phyloP scores from a whole-genome alignment of 2,329 filamentous ascomycete species.

The Botrytis fabae region DNA sequence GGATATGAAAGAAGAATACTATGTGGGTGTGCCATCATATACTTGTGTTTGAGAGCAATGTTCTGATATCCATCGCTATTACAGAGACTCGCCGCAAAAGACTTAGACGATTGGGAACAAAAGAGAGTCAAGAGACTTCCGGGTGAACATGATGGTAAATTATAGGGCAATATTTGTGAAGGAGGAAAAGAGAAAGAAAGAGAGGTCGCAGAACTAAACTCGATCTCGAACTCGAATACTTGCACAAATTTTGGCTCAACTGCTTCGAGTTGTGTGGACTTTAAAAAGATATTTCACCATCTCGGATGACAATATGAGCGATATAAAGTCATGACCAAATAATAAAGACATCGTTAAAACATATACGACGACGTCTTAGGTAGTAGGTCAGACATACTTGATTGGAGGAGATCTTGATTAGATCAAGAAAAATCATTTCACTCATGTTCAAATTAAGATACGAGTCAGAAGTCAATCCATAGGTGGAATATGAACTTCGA shows the following conservation, averaged over 20 bases:
- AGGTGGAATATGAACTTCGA: not conserved
- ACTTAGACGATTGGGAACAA: conserved; percentile 95
- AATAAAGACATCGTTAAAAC: conserved; percentile 11
- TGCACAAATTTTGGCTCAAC: not conserved
- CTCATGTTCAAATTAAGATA: not conserved
- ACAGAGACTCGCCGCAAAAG: conserved; percentile 80
- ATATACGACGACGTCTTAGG: conserved; percentile 9
- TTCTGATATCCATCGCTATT: conserved; percentile 25
- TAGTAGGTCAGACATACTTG: conserved; percentile 19
- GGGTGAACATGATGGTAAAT: conserved; percentile 83
- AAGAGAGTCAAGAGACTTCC: conserved; percentile 87
- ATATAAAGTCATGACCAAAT: conserved; percentile 9
- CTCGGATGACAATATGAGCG: conserved; percentile 5
- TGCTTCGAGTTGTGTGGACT: conserved; percentile 7
- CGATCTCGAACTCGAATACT: not conserved
- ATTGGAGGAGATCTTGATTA: conserved; percentile 20
- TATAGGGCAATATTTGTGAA: conserved; percentile 47
- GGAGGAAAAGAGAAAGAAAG: not conserved
- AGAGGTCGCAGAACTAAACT: too few relatives aligned
- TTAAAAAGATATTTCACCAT: conserved; percentile 3
- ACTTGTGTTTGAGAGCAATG: not conserved
- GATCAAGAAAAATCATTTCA: not conserved
- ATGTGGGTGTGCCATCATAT: conserved; percentile 56
- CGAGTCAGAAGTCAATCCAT: not conserved
- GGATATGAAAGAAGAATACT: conserved; percentile 83